Base-by-base conservation (phyloP, 306 rosid genomes). In the Datisca glomerata region DNA sequence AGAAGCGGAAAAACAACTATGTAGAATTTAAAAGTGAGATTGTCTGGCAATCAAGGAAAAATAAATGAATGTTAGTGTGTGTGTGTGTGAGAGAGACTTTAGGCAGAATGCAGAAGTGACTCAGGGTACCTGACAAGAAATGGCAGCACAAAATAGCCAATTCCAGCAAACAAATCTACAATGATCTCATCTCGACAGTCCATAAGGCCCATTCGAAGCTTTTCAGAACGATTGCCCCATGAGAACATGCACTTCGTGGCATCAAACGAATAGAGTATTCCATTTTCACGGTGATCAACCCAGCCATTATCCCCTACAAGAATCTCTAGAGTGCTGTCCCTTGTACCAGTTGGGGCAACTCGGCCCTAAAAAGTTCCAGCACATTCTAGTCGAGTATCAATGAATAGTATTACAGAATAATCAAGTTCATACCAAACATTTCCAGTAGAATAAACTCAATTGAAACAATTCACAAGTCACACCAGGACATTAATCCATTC, bases 141-240 rank as follows among this genome's bases (percentile, higher is more conserved):
- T 58, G 98, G 98, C 48, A 89, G 76, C 67, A 68, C 78, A 66
- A 80, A 89, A 73, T 84, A 84, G 48, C 98, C 98, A 66, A 89
- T 84, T 57, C 93, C 95, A 3, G 95, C 84, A 69, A 79, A 83
- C 47, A 87, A 63, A 56, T 89, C 97, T 45, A 89, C 93, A 59
- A 84, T 21, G 47, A 78, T 70, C 63, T 77, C 86, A 55, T 83
- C 71, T 51, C 49, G 63, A 67, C 95, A 89, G 58, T 77, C 57
- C 40, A 72, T 42, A 33, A 9, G 68, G 47, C 67, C 83, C 95
- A 89, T 84, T 23, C 98, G 83, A 23, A 73, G 77, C 64, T 80
- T 77, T 78, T 83, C 98, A 41, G 95, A 89, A 48, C 80, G 86
- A 75, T 84, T 89, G 10, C 95, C 98, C 95, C 98, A 89, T 34